Conservation (phyloP, 2,329 filamentous ascomycete genomes). For the Pseudocercospora crystallina region DNA sequence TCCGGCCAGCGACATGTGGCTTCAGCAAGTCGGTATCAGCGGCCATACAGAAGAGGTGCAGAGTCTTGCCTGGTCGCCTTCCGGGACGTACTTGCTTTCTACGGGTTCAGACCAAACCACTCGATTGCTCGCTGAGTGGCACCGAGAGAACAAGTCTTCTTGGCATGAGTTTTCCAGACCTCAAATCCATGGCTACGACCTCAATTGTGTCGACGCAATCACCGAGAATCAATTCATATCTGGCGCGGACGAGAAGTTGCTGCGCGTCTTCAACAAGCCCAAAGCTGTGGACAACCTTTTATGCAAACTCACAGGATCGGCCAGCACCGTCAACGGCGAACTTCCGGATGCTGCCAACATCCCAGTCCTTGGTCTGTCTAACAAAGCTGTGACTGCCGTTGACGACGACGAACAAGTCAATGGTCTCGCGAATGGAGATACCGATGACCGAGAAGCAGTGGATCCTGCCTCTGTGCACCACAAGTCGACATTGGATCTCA, state of each 20-base stretch:
- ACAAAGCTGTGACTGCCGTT: constrained; percentile 74
- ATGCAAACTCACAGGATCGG: constrained; percentile 24
- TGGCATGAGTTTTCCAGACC: constrained; percentile 97
- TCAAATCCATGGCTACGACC: constrained; percentile 96
- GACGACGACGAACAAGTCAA: constrained; percentile 33
- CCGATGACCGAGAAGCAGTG: constrained; percentile 54
- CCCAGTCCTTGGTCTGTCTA: constrained; percentile 90
- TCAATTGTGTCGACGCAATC: constrained; percentile 87
- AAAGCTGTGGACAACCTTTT: constrained; percentile 72
- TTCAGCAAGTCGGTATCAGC: constrained; percentile 71
- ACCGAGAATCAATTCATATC: constrained; percentile 78
- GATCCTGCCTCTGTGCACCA: constrained; percentile 58
- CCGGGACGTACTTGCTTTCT: constrained; percentile 81
- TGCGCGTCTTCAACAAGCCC: constrained; percentile 91
- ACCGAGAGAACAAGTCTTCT: constrained; percentile 51
- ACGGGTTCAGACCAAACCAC: constrained; percentile 93
- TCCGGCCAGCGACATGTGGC: constrained; percentile 65
- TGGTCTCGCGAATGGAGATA: constrained; percentile 38
- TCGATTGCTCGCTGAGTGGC: constrained; percentile 80
- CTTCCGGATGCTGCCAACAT: constrained; percentile 90
- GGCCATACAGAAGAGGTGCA: constrained; percentile 83
- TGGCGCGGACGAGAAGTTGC: constrained; percentile 95
- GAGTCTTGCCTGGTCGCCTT: constrained; percentile 78
- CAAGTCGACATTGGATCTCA: constrained; percentile 63
- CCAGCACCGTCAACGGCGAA: constrained; percentile 19